Evolutionary conservation across 2,329 filamentous ascomycete genomes (phyloP).

Genomic region (Akanthomyces lecanii): DNA sequence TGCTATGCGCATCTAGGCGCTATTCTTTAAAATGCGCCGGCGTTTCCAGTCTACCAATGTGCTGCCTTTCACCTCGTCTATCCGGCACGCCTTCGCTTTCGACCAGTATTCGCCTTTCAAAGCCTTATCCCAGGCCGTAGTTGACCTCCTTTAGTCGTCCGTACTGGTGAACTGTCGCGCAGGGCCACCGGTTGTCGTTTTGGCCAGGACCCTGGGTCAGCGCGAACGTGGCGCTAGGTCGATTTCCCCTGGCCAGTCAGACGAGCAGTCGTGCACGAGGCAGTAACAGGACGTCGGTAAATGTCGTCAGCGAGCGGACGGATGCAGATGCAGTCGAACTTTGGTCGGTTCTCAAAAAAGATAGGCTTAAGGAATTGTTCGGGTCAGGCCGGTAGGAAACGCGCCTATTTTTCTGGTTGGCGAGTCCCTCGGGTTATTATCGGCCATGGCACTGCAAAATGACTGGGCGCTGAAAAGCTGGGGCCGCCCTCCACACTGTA

Average conservation of each 20-base stretch:
- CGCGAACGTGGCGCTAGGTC: not conserved
- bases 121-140: not conserved
- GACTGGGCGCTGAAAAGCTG: slow-evolving; percentile 4
- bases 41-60: not conserved
- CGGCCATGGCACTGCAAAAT: slow-evolving; percentile 16
- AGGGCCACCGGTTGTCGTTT: slow-evolving; percentile 7
- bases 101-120: not conserved
- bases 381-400: slow-evolving; percentile 7
- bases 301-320: not conserved
- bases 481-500: slow-evolving; percentile 3
- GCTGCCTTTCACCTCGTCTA: not conserved
- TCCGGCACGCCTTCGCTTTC: not conserved
- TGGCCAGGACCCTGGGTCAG: slow-evolving; percentile 12
- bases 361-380: not conserved
- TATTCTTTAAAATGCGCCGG: not conserved
- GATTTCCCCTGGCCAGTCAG: slow-evolving; percentile 9
- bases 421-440: slow-evolving; percentile 17
- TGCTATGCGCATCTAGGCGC: slow-evolving; percentile 1
- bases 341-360: not conserved
- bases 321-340: not conserved
- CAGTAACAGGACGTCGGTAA: not conserved
- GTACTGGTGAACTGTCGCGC: not conserved
- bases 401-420: slow-evolving; percentile 8
- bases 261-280: not conserved
- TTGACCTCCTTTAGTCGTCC: not conserved